These are phyloP conservation scores for Yamadazyma sp. DNA, from an alignment of 1,139 yeast genomes.

Conservation along the genomic window DNA sequence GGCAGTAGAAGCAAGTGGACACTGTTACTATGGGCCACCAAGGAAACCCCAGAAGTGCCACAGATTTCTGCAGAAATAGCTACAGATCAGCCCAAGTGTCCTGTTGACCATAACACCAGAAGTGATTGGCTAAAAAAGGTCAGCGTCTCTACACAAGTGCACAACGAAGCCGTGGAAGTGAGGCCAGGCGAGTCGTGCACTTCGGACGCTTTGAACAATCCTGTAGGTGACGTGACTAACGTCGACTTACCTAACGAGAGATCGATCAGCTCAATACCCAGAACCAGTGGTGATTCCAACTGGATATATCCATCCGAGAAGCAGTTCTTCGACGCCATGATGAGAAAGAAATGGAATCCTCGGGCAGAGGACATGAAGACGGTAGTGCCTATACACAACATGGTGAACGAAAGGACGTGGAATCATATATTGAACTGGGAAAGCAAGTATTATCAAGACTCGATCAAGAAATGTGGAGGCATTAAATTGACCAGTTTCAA, in stretches of 20 bases:
- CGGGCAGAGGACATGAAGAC: slow-evolving; percentile 79
- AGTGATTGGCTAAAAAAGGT: slow-evolving; percentile 54
- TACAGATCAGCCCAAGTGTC: slow-evolving; percentile 50
- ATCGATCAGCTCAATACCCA: slow-evolving; percentile 80
- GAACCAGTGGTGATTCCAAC: slow-evolving; percentile 61
- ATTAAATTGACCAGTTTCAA: slow-evolving; percentile 81
- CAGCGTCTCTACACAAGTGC: slow-evolving; percentile 27
- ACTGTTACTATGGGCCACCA: slow-evolving; percentile 9
- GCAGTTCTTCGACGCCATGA: slow-evolving; percentile 94
- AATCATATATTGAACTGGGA: slow-evolving; percentile 84
- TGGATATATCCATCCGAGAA: slow-evolving; percentile 97
- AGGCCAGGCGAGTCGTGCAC: slow-evolving; percentile 48
- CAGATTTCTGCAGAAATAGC: not conserved
- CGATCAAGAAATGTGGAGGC: slow-evolving; percentile 66
- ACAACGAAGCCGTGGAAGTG: slow-evolving; percentile 40
- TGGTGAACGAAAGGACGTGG: slow-evolving; percentile 95
- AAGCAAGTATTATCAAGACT: slow-evolving; percentile 53
- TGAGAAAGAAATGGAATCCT: slow-evolving; percentile 86
- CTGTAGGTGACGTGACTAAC: slow-evolving; percentile 14
- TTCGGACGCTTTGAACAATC: slow-evolving; percentile 34
- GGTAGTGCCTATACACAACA: slow-evolving; percentile 91
- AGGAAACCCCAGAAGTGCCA: slow-evolving; percentile 11
- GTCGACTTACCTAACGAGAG: slow-evolving; percentile 62
- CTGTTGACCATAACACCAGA: slow-evolving; percentile 65
- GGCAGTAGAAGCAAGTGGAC: slow-evolving; percentile 20